Base-by-base conservation (phyloP, 495 filamentous ascomycete species). In the Aspergillus sclerotioniger region DNA sequence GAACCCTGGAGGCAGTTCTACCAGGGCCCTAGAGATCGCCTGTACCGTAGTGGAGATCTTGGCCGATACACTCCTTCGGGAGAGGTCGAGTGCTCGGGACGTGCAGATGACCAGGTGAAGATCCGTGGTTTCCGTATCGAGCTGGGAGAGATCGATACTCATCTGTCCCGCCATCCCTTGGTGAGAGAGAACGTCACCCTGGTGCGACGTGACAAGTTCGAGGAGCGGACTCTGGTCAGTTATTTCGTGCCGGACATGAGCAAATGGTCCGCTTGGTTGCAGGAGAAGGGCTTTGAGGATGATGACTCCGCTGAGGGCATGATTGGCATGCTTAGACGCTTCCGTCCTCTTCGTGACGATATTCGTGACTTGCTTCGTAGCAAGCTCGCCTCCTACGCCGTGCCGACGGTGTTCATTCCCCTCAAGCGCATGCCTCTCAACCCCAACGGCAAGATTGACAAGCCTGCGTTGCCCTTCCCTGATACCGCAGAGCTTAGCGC, bases 101-200 rank as follows among this genome's bases (percentile, higher is more conserved):
- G 94, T 50, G 89, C 85, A 9, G 94, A 98, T 65, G 82, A 90
- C 63, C 94, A 98, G 64, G 88, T 96, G 68, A 97, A 97, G 76
- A 96, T 98, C 60, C 87, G 93, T 51, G 93, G 93, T 6, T 97
- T 98, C 78, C 81, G 93, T 51, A 95, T 98, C 62, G 93, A 98
- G 72, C 86, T 98, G 28, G 90, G 89, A 58, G 94, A 98, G 53
- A 96, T 97, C 56, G 92, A 98, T 67, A 92, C 83, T 39, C 86
- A 92, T 64, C 76, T 97, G 17, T 87, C 85, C 43, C 83, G 87
- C 44, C 85, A 96, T 70, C 85, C 86, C 6, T 71, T 96, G 4
- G 83, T 98, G 6, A 76, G 90, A 16, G 94, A 98, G 60, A 92
- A 91, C 72, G 85, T 92, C 51, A 98, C 94, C 1, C 72, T 98